Base-by-base conservation (phyloP, 139 green algal species). In the Trebouxia sp. region DNA sequence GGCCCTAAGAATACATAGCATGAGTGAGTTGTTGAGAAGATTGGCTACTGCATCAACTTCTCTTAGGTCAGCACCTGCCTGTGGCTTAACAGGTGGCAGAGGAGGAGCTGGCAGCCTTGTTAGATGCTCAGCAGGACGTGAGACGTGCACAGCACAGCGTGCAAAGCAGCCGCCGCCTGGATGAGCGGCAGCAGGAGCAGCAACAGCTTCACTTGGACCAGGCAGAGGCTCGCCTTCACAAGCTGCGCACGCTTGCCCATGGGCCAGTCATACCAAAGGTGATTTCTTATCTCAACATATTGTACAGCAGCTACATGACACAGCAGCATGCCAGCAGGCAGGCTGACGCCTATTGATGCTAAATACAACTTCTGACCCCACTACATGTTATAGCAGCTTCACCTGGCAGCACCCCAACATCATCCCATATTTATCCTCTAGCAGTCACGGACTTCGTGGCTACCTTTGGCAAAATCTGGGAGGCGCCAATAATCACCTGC, bases 41-140 rank as follows among this genome's bases (percentile, higher is more conserved):
- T 70, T 24, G 75, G 83, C 45, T 89, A 86, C 81, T 83, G 83
- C 41, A 77, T 88, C 8, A 85, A 91, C 24, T 85, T 89, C 70
- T 37, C 66, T 20, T 76, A 90, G 77, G 83, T 90, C 3, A 10
- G 62, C 28, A 24, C 28, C 32, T 42, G 3, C 5, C 43, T 41
- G 15, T 3, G 26, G 17, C 1, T 35, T 10, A n/a, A 12, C 39
- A 56, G 67, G 67, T 53, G 11, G 67, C 67, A n/a, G 22, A 56
- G 39, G 67, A 77, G 41, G 42, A 77, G 42, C 39, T 77, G 67
- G 42, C 42, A 37, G 67, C 67, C 17, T 22, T 77, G 67, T 35
- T 72, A 1, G 62, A 72, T 3, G 62, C 62, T 0, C 32, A 72
- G 62, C 62, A 72, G 4, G 62, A 72, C 11, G 62, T 72, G 62